phyloP scores from a whole-genome alignment of 306 rosid species.

The Pyrus betulifolia region DNA sequence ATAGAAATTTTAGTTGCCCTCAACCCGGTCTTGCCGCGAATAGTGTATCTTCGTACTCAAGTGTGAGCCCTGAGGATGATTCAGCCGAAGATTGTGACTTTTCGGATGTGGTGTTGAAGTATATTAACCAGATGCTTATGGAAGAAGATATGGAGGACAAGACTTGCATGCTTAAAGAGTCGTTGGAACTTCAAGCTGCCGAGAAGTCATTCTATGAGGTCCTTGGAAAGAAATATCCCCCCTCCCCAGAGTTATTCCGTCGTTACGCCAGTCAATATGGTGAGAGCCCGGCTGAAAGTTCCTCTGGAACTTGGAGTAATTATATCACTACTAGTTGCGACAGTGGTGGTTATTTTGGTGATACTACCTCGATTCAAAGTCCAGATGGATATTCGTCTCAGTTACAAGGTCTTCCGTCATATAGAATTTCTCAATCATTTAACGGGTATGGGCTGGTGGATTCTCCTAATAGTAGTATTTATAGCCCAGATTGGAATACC shows the following conservation, averaged over 20 bases:
- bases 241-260: constrained; percentile 34
- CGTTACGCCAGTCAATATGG: constrained; percentile 21
- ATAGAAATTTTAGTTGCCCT: constrained; percentile 29
- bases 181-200: constrained; percentile 89
- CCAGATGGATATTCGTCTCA: constrained; percentile 30
- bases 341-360: constrained; percentile 26
- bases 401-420: constrained; percentile 19
- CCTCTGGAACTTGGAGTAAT: constrained; percentile 20
- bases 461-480: constrained; percentile 48
- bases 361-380: constrained; percentile 18
- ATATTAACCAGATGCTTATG: constrained; percentile 90
- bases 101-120: constrained; percentile 70
- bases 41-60: constrained; percentile 29
- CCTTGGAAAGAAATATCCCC: constrained; percentile 81
- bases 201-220: constrained; percentile 86
- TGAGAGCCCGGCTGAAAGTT: constrained; percentile 26
- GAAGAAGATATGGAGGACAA: constrained; percentile 92
- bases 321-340: constrained; percentile 23
- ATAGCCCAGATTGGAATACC: constrained; percentile 34
- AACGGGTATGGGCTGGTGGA: constrained; percentile 53
- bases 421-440: constrained; percentile 41
- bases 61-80: constrained; percentile 50
- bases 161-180: constrained; percentile 78
- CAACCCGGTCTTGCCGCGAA: constrained; percentile 26
- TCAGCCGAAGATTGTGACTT: constrained; percentile 83